phyloP scores from a whole-genome alignment of 2,329 filamentous ascomycete genomes.

The Fusarium sarcochroum region DNA sequence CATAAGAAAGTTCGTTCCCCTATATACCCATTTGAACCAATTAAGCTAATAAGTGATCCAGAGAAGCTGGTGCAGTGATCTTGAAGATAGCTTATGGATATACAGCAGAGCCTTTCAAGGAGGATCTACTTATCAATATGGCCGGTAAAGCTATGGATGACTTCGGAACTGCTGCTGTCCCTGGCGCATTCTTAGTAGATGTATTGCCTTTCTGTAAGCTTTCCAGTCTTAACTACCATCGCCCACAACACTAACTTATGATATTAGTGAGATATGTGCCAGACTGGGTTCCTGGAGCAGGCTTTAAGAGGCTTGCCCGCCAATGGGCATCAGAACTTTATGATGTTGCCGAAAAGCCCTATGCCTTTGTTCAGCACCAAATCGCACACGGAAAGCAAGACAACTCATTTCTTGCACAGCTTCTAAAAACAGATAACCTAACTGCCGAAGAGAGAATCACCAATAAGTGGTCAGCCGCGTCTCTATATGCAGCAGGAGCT shows the following conservation, averaged over 20 bases:
- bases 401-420: slow-evolving; percentile 18
- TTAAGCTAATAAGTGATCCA: background rate
- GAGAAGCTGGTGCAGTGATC: slow-evolving; percentile 31
- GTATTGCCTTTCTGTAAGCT: slow-evolving; percentile 35
- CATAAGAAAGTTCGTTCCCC: slow-evolving; percentile 55
- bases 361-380: slow-evolving; percentile 36
- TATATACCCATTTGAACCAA: no score
- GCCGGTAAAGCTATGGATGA: slow-evolving; percentile 31
- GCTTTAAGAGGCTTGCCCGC: slow-evolving; percentile 29
- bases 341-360: slow-evolving; percentile 26
- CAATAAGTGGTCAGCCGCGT: slow-evolving; percentile 40
- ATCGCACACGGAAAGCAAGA: slow-evolving; percentile 15
- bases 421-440: slow-evolving; percentile 22
- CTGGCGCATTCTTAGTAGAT: slow-evolving; percentile 33
- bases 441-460: slow-evolving; percentile 24
- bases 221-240: background rate
- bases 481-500: slow-evolving; percentile 39
- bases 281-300: slow-evolving; percentile 32
- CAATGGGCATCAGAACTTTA: slow-evolving; percentile 21
- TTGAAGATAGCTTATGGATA: slow-evolving; percentile 41
- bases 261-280: slow-evolving; percentile 30
- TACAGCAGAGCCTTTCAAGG: slow-evolving; percentile 24
- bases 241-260: background rate
- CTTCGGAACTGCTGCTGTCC: slow-evolving; percentile 26
- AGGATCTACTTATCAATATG: slow-evolving; percentile 29